These are phyloP conservation scores for Prunus armeniaca DNA, from an alignment of 306 rosid species.

Conservation along the genomic window DNA sequence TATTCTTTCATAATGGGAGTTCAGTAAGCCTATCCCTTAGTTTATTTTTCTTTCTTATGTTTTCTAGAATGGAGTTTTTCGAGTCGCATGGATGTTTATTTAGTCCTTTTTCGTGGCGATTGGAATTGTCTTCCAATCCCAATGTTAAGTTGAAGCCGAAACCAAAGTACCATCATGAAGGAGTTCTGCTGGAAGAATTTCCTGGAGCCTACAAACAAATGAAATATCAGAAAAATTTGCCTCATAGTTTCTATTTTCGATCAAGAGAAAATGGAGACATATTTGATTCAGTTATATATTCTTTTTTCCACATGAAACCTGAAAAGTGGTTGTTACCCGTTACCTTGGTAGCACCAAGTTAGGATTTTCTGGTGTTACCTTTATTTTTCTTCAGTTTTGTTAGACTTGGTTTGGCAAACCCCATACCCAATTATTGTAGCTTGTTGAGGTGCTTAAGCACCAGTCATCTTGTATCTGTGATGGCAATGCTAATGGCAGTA, in stretches of 20 bases:
- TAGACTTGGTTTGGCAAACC: neutral
- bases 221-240: neutral
- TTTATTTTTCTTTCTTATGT: too few relatives aligned
- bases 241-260: neutral
- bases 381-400: neutral
- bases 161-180: neutral
- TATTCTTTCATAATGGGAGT: neutral
- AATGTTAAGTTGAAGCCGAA: neutral
- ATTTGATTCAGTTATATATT: neutral
- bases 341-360: neutral
- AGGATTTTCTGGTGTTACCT: neutral
- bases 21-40: too few relatives aligned
- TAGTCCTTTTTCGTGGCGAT: too few relatives aligned
- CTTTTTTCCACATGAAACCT: neutral
- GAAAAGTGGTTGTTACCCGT: neutral
- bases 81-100: too few relatives aligned
- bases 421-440: neutral
- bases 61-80: too few relatives aligned
- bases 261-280: neutral
- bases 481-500: neutral
- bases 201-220: neutral
- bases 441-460: neutral
- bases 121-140: neutral
- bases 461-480: neutral
- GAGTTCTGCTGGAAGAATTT: neutral